These are phyloP conservation scores for Chrysanthemum seticuspe DNA, from an alignment of 129 eudicot species.

Conservation along the genomic window DNA sequence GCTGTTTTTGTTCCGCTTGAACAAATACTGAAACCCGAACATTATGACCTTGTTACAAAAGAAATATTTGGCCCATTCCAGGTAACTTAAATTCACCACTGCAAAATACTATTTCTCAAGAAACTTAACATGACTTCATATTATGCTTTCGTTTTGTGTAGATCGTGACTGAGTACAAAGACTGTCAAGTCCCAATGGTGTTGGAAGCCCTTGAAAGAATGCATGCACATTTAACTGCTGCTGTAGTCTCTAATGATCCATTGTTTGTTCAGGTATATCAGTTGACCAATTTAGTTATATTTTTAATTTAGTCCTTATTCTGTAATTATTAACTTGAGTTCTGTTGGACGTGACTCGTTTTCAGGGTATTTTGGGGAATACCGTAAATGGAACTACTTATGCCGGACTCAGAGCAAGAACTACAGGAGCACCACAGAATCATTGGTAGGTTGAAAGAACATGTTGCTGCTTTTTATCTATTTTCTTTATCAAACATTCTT, in stretches of 20 bases:
- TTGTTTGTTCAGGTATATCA: conserved; percentile 69
- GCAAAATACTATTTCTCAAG: background rate
- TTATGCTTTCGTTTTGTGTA: conserved; percentile 2
- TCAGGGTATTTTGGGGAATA: conserved; percentile 76
- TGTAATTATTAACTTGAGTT: background rate
- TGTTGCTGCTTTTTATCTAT: background rate
- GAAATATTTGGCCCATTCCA: conserved; percentile 96
- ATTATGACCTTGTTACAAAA: conserved; percentile 76
- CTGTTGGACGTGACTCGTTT: background rate
- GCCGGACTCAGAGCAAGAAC: conserved; percentile 95
- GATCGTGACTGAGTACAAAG: conserved; percentile 83
- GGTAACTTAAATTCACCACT: conserved; percentile 33
- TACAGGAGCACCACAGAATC: conserved; percentile 96
- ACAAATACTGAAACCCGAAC: conserved; percentile 63
- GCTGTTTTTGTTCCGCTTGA: conserved; percentile 84
- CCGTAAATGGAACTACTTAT: conserved; percentile 94
- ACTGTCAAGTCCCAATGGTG: conserved; percentile 69
- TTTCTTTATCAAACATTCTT: too few relatives aligned
- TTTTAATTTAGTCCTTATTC: background rate
- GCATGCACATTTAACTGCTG: conserved; percentile 98
- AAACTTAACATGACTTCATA: background rate
- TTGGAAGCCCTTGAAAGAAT: conserved; percentile 73
- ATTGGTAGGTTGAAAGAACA: conserved; percentile 46
- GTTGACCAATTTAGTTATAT: background rate
- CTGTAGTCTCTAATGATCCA: conserved; percentile 83